phyloP scores from a whole-genome alignment of 345 rosid species.

The Citrus sinensis region DVS_A1.0 CM039168.1:388501-389000 shows the following conservation, averaged over 20 bases:
- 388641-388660: slow-evolving; percentile 96
- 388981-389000: slow-evolving; percentile 98
- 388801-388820: slow-evolving; percentile 98
- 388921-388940: slow-evolving; percentile 16
- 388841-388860: slow-evolving; percentile 91
- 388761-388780: slow-evolving; percentile 99
- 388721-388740: neutral
- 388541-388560: neutral
- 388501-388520: neutral
- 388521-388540: neutral
- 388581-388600: slow-evolving; percentile 99
- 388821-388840: slow-evolving; percentile 90
- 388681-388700: slow-evolving; percentile 17
- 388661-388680: slow-evolving; percentile 76
- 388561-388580: slow-evolving; percentile 13
- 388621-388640: slow-evolving; percentile 95
- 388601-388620: slow-evolving; percentile 95
- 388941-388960: slow-evolving; percentile 94
- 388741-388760: slow-evolving; percentile 18
- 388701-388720: neutral
- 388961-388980: slow-evolving; percentile 94
- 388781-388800: slow-evolving; percentile 96
- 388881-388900: slow-evolving; percentile 12
- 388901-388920: neutral
- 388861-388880: slow-evolving; percentile 27